A percentile compares a stretch with the other conserved stretches of the same genome.
Evolutionary conservation across 768 basidiomycete genomes (phyloP).

Genomic region (Suillus discolor): DNA sequence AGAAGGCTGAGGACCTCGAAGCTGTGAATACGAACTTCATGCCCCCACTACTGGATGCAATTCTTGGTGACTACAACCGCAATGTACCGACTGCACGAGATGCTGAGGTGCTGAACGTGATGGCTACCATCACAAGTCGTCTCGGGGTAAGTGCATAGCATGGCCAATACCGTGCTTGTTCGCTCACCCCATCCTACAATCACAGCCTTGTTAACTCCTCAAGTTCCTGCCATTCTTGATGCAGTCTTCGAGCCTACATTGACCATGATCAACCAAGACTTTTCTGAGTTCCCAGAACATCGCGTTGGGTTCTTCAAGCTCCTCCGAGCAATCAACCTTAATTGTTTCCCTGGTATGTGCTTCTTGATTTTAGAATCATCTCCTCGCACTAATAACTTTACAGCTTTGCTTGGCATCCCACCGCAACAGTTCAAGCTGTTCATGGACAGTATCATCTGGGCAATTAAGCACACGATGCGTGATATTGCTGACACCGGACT

Average conservation of each 20-base stretch:
- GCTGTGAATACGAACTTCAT: conserved; percentile 91
- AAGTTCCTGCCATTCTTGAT: conserved; percentile 93
- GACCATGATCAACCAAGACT: conserved; percentile 99
- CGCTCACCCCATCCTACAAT: conserved; percentile 10
- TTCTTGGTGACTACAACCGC: conserved; percentile 95
- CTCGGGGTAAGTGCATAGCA: conserved; percentile 69
- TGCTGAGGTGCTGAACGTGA: conserved; percentile 95
- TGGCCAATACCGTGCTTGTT: conserved; percentile 3
- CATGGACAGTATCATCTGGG: conserved; percentile 99
- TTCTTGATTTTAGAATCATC: background rate
- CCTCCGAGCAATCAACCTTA: conserved; percentile 85
- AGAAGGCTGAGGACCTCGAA: conserved; percentile 95
- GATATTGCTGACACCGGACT: conserved; percentile 94
- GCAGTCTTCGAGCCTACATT: conserved; percentile 97
- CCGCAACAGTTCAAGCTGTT: conserved; percentile 94
- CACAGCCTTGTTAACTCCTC: conserved; percentile 82
- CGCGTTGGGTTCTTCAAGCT: conserved; percentile 97
- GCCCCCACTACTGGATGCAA: conserved; percentile 93
- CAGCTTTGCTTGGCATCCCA: conserved; percentile 85
- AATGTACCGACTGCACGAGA: conserved; percentile 94
- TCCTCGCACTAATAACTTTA: conserved; percentile 11
- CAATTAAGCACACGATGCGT: conserved; percentile 99
- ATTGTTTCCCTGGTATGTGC: conserved; percentile 88
- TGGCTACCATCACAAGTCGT: conserved; percentile 89
- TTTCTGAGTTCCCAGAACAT: conserved; percentile 98